Conservation (phyloP, 352 stramenopile species). For the Peronosclerospora sorghi region DNA sequence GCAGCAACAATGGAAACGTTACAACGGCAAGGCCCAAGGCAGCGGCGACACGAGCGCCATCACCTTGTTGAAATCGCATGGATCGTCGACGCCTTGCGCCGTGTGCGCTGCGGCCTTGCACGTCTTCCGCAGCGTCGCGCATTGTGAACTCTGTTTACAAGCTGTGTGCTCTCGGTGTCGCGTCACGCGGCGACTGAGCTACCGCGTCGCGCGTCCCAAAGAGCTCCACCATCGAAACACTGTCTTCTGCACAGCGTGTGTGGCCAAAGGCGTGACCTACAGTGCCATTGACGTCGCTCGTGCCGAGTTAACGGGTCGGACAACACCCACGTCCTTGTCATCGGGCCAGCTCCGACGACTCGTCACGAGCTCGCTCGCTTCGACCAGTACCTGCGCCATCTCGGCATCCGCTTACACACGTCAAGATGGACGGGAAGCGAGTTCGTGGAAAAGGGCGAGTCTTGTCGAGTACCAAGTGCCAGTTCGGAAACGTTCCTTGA, state of each 20-base stretch:
- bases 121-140: slow-evolving; percentile 17
- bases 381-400: slow-evolving; percentile 7
- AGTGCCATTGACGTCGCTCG: slow-evolving; percentile 28
- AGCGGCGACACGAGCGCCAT: background rate
- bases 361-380: slow-evolving; percentile 7
- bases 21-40: slow-evolving; percentile 8
- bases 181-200: slow-evolving; percentile 30
- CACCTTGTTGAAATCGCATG: background rate
- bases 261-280: slow-evolving; percentile 22
- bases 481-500: slow-evolving; percentile 11
- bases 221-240: slow-evolving; percentile 30
- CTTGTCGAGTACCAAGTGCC: background rate
- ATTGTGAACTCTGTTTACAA: slow-evolving; percentile 28
- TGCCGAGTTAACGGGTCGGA: slow-evolving; percentile 17
- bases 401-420: slow-evolving; percentile 9
- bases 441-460: slow-evolving; percentile 5
- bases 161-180: slow-evolving; percentile 28
- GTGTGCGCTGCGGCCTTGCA: slow-evolving; percentile 17
- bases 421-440: slow-evolving; percentile 8
- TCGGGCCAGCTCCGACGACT: slow-evolving; percentile 4
- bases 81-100: slow-evolving; percentile 9
- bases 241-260: slow-evolving; percentile 38
- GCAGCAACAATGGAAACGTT: slow-evolving; percentile 16
- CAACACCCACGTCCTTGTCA: slow-evolving; percentile 7
- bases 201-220: slow-evolving; percentile 25